Evolutionary conservation across 179 eudicot species (phyloP).

Genomic region (Gypsophila paniculata): DNA sequence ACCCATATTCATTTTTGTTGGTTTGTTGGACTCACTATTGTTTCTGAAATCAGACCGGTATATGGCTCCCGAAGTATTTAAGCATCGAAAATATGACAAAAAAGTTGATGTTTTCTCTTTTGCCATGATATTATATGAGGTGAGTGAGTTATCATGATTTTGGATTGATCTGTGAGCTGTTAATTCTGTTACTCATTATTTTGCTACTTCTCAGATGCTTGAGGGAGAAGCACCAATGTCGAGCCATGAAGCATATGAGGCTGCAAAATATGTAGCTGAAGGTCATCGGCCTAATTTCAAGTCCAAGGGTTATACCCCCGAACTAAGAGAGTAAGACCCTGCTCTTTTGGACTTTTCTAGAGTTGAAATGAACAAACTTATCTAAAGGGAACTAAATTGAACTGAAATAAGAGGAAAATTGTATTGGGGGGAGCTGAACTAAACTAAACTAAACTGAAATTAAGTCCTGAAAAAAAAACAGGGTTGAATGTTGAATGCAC

Average conservation of each 20-base stretch:
- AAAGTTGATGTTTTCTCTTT: slow-evolving; percentile 98
- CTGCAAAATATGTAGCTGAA: slow-evolving; percentile 76
- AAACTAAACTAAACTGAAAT: too few species aligned
- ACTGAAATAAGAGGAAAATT: too few species aligned
- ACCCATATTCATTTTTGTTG: slow-evolving; percentile 9
- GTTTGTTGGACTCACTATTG: slow-evolving; percentile 13
- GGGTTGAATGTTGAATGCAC: slow-evolving; percentile 13
- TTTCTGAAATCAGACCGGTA: slow-evolving; percentile 64
- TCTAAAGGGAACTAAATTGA: too few species aligned
- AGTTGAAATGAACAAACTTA: too few species aligned
- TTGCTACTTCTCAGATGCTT: slow-evolving; percentile 57
- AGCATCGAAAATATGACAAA: slow-evolving; percentile 92
- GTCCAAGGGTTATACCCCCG: slow-evolving; percentile 61
- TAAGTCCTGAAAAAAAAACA: too few species aligned
- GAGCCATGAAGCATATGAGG: slow-evolving; percentile 74
- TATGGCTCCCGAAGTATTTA: slow-evolving; percentile 99
- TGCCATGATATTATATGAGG: slow-evolving; percentile 95
- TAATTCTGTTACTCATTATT: slow-evolving; percentile 5
- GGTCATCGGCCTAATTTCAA: slow-evolving; percentile 79
- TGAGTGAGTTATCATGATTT: slow-evolving; percentile 37
- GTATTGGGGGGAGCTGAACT: too few species aligned
- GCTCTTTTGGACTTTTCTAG: too few species aligned
- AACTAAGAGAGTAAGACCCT: slow-evolving; percentile 60
- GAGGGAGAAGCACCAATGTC: slow-evolving; percentile 80
- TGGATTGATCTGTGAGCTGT: background rate